Evolutionary conservation across 2,329 filamentous ascomycete genomes (phyloP).

Genomic region (Fusarium mundagurra): DNA sequence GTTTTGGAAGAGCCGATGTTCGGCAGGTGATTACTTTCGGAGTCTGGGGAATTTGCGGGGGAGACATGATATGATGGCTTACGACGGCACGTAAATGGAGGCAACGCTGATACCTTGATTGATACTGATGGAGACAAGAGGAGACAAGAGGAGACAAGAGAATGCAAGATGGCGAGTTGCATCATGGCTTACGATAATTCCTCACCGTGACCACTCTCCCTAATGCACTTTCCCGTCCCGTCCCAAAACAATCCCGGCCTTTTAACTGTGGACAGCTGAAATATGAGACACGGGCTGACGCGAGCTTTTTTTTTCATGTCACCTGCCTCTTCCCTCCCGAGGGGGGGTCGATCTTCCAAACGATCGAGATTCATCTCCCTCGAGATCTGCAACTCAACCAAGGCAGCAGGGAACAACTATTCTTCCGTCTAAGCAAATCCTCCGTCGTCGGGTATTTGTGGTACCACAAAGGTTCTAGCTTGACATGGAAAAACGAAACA

Average conservation of each 20-base stretch:
- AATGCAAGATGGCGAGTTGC: not conserved
- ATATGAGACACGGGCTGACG: constrained; percentile 27
- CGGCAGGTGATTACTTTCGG: constrained; percentile 30
- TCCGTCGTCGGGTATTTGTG: constrained; percentile 10
- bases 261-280: constrained; percentile 1
- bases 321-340: not conserved
- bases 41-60: constrained; percentile 40
- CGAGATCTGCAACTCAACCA: constrained; percentile 21
- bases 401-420: not conserved
- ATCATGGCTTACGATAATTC: constrained; percentile 9
- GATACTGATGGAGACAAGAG: too few relatives aligned
- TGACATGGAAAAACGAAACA: not conserved
- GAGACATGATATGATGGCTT: constrained; percentile 9
- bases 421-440: constrained; percentile 1
- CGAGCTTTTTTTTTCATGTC: not conserved
- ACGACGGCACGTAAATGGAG: not conserved
- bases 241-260: not conserved
- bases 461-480: constrained; percentile 13
- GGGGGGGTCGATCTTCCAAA: constrained; percentile 18
- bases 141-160: not conserved
- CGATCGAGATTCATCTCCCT: constrained; percentile 27
- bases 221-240: constrained; percentile 4
- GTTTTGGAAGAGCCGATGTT: constrained; percentile 21
- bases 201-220: not conserved
- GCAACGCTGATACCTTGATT: not conserved